Evolutionary conservation across 2,329 filamentous ascomycete species (phyloP).

Genomic region (Exophiala oligosperma): DNA sequence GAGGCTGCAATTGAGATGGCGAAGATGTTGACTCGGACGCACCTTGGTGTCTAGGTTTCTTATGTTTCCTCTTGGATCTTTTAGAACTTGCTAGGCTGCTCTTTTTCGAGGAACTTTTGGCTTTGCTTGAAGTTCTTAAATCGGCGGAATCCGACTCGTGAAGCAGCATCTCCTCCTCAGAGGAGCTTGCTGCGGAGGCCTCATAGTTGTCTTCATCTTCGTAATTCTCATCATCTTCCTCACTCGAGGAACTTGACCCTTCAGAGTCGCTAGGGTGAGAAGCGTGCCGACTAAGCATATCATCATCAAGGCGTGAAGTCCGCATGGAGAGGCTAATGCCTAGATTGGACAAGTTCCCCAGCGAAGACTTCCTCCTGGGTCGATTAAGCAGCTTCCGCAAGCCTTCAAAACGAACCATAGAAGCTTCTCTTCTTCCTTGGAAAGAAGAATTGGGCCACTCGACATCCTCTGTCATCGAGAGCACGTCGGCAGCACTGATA

Average conservation of each 20-base stretch:
- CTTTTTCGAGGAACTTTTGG: slow-evolving; percentile 24
- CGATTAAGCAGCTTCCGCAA: slow-evolving; percentile 63
- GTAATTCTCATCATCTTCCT: slow-evolving; percentile 15
- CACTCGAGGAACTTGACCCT: slow-evolving; percentile 34
- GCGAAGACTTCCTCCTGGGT: slow-evolving; percentile 53
- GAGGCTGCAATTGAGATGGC: slow-evolving; percentile 8
- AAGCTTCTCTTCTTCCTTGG: slow-evolving; percentile 45
- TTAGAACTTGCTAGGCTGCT: slow-evolving; percentile 27
- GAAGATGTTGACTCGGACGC: neutral
- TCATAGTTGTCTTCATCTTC: slow-evolving; percentile 9
- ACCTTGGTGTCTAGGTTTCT: slow-evolving; percentile 1
- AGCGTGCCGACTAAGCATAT: slow-evolving; percentile 54
- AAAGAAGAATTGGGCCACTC: slow-evolving; percentile 57
- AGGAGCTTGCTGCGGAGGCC: slow-evolving; percentile 29
- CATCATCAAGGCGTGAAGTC: slow-evolving; percentile 68
- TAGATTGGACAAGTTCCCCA: slow-evolving; percentile 50
- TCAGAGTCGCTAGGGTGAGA: slow-evolving; percentile 50
- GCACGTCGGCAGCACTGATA: slow-evolving; percentile 43
- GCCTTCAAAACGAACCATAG: slow-evolving; percentile 55
- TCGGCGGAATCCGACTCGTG: slow-evolving; percentile 31
- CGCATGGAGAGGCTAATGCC: slow-evolving; percentile 72
- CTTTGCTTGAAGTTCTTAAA: slow-evolving; percentile 6
- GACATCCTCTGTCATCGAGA: slow-evolving; percentile 46
- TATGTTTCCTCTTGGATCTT: slow-evolving; percentile 12
- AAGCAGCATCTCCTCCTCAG: slow-evolving; percentile 34